Conservation (phyloP, 306 rosid genomes). For the Ormosia semicastrata region DNA sequence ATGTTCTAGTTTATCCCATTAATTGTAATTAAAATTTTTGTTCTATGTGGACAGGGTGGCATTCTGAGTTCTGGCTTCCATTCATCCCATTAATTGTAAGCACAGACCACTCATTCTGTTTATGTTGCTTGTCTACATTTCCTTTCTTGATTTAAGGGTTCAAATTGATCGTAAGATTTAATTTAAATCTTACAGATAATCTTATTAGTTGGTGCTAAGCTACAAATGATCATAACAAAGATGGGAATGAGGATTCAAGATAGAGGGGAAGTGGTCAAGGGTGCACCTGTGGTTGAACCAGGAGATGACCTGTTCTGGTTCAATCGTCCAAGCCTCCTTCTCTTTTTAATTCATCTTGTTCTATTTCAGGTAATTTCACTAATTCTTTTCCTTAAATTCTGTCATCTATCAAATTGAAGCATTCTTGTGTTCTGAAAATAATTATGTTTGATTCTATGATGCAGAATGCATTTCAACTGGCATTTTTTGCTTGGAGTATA, state of each 20-base stretch:
- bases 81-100: constrained; percentile 77
- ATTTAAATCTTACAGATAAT: constrained; percentile 50
- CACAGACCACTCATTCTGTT: not conserved
- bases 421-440: not conserved
- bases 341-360: constrained; percentile 64
- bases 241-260: constrained; percentile 73
- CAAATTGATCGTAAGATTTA: not conserved
- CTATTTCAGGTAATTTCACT: constrained; percentile 63
- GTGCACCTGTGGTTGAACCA: constrained; percentile 74
- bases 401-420: not conserved
- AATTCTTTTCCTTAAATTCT: not conserved
- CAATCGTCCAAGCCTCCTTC: constrained; percentile 57
- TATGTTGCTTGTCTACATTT: not conserved
- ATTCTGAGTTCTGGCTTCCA: constrained; percentile 80
- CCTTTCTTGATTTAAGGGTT: not conserved
- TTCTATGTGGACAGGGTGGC: constrained; percentile 53
- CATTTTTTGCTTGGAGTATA: constrained; percentile 72
- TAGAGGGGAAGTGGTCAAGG: constrained; percentile 69
- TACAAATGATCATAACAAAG: constrained; percentile 66
- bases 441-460: constrained; percentile 15
- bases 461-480: constrained; percentile 86
- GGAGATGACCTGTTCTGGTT: constrained; percentile 87
- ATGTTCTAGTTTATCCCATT: not conserved
- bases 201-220: constrained; percentile 71
- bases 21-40: not conserved